Percentiles rank a stretch among this genome's conserved stretches.
Conservation (phyloP, 106 monocot genomes). For the Dactylorhiza incarnata region DNA sequence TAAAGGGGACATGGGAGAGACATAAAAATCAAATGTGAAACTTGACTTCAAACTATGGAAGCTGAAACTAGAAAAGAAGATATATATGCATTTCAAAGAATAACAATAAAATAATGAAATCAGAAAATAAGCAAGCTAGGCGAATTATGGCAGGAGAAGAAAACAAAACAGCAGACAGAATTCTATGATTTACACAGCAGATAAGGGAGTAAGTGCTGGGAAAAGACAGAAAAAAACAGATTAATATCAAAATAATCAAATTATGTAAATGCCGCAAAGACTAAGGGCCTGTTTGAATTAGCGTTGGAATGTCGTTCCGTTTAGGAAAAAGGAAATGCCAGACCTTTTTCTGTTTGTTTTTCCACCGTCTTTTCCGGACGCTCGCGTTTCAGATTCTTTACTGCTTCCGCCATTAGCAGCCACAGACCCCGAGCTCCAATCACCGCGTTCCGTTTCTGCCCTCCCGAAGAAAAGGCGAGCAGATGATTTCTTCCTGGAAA, state of each 20-base stretch:
- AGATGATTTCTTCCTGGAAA: no score
- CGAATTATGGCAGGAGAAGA: neutral
- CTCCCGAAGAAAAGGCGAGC: no score
- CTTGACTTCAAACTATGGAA: neutral
- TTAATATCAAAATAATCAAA: neutral
- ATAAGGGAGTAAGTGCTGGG: neutral
- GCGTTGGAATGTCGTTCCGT: no score
- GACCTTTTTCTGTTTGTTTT: no score
- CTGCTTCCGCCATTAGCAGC: no score
- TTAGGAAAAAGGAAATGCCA: no score
- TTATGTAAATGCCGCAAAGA: neutral
- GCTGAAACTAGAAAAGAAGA: neutral
- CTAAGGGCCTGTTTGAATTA: no score
- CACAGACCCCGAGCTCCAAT: no score
- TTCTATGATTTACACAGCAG: neutral
- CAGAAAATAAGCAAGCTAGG: neutral
- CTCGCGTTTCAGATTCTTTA: no score
- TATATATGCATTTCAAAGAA: neutral
- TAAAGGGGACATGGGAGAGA: neutral
- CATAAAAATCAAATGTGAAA: neutral
- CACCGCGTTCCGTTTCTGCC: no score
- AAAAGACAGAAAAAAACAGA: neutral
- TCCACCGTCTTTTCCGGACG: no score
- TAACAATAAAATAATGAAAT: neutral
- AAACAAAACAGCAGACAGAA: neutral